A percentile compares a stretch with the other conserved stretches of the same genome.
Conservation (phyloP, 2,329 filamentous ascomycete species). For the Samsoniella hepiali region DNA sequence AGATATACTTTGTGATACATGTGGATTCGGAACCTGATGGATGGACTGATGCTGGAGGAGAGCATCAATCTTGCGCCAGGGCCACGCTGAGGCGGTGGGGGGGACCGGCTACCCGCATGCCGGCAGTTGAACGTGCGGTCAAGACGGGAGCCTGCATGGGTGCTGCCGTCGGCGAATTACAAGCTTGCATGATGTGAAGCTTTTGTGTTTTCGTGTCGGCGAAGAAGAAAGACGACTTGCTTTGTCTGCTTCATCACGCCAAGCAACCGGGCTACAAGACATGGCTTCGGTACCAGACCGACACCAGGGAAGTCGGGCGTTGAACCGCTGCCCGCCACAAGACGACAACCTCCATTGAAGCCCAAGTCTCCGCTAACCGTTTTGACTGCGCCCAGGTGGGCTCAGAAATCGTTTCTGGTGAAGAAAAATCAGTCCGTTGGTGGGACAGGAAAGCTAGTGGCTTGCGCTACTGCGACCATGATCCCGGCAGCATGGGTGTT, state of each 20-base stretch:
- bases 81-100: background rate
- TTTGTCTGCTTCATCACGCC: no score
- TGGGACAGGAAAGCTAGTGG: background rate
- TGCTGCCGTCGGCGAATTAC: no score
- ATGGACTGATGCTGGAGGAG: background rate
- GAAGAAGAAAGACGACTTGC: no score
- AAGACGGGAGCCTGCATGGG: background rate
- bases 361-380: no score
- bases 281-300: no score
- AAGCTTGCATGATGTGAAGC: no score
- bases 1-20: background rate
- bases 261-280: no score
- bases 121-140: background rate
- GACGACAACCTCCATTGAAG: no score
- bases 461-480: background rate
- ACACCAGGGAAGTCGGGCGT: no score
- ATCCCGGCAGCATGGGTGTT: slow-evolving; percentile 4
- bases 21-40: background rate
- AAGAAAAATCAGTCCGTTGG: background rate
- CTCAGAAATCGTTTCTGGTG: background rate
- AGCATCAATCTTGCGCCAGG: background rate
- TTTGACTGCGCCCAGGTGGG: no score
- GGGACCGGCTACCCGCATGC: background rate
- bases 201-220: no score
- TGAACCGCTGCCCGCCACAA: no score